Evolutionary conservation across 345 rosid species (phyloP), one percentile per base, ranked within the genome.

Genomic region (Limnanthes douglasii): DNA sequence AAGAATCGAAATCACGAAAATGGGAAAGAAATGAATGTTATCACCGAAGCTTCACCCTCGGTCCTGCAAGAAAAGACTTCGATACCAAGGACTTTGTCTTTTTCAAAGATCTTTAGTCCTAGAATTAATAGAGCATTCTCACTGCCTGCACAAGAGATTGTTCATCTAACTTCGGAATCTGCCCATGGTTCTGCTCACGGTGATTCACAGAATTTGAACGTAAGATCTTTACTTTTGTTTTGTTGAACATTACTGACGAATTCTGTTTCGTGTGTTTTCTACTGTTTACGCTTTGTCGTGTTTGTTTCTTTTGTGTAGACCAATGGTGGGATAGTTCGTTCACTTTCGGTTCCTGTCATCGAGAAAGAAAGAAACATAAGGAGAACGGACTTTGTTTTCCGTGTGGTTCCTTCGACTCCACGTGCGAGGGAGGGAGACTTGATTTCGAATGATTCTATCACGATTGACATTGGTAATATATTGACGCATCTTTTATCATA

Each of bases 321-420:
- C 43, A 77, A 72, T 53, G 93, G 62, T 15, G 34, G 45, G 46
- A 79, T 90, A 51, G 37, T 60, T 37, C 84, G 95, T 7, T 83
- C 98, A 12, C 77, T 78, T 35, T 90, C 98, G 21, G 84, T 83
- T 36, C 98, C 98, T 19, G 54, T 68, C 22, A 55, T 62, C 55
- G 46, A 43, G 45, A 88, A 88, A 55, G 93, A 83, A 31, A 32
- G 45, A 65, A 69, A 65, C 40, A 37, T 78, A 11, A 69, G 55
- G 61, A 69, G 86, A 67, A 70, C 61, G 75, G 95, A 88, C 50
- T 83, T 93, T 6, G 79, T 88, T 72, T 88, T 88, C 60, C 69
- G 97, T 16, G 70, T 88, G 27, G 64, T 88, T 56, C 78, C 80
- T 23, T 62, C 93, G 4, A 88, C 90, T 39, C 84, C 97, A 47